Evolutionary conservation across 192 early-diverging fungal species (phyloP), one percentile per base, ranked within the genome.

Genomic region (Endogone sp.): DNA sequence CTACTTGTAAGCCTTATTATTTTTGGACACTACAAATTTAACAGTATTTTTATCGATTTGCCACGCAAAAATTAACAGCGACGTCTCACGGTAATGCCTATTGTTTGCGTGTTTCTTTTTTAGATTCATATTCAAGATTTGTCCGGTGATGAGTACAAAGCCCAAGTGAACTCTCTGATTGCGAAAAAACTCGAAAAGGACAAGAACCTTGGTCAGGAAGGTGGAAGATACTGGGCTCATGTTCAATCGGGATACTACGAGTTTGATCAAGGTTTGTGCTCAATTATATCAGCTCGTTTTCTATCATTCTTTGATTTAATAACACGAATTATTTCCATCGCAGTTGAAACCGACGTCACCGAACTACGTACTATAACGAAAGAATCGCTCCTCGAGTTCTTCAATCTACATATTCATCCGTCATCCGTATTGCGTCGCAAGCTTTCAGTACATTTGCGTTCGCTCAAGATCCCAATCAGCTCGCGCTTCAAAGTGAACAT

Each of bases 151-250:
- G 86, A 93, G 71, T 96, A 91, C 75, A 75, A 86, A 56, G 89
- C 89, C 66, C 91, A 95, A 73, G 77, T 85, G 11, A 81, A 84
- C 60, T 90, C 93, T 22, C 72, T 94, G 37, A 90, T 88, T 20
- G 82, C 85, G 29, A 85, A 83, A 55, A 85, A 89, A 71, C 69
- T 89, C 37, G 96, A 95, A 72, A 94, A 95, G 82, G 86, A 90
- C 63, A 95, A 96, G 82, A 95, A 94, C 66, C 58, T 98, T 62
- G 74, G 77, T 10, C 86, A 94, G 63, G 93, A 95, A 73, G 81
- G 88, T 21, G 80, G 84, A 65, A 82, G 86, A 61, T 84, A 91
- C 67, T 94, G 91, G 93, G 76, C 70, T 2, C 90, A 92, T 70
- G 89, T 98, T 29, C 76, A 78, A 22, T 86, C 83, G 21, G 85